Evolutionary conservation across 2,329 filamentous ascomycete genomes (phyloP), one percentile per base, ranked within the genome.

Genomic region (Pseudogymnoascus sp.): DNA sequence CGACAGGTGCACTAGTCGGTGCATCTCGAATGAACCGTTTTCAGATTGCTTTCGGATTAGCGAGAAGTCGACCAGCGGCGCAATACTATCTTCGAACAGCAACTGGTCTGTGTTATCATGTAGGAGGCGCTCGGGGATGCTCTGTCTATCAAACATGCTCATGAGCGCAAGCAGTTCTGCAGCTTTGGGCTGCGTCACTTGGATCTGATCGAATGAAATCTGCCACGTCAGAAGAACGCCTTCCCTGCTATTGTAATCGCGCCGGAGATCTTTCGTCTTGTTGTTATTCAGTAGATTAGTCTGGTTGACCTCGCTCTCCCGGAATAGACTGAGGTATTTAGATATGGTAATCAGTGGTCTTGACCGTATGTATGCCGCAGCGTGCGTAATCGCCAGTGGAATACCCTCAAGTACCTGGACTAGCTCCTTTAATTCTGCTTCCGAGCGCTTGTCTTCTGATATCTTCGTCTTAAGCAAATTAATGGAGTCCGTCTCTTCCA

Each of bases 381-480:
- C 64, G 8, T 65, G 64, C 17, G 60, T 53, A 40, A 67, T 67
- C 33, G 65, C 64, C 26, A 66, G 62, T 26, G 64, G 62, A 13
- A 67, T 17, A 31, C 63, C 42, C n/a, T 65, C 61, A 15, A 65
- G 61, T 44, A 23, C 19, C 26, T 40, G 6, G 11, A 23, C 13
- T 19, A 38, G 47, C 31, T 33, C 53, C 26, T 23, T 35, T 50
- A 53, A 11, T 28, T 35, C 36, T 33, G 31, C 26, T 26, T 53
- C 31, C 1, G 61, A 19, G 17, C 9, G 11, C 11, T 47, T 36
- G 21, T 35, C 21, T 40, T 4, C 5, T 11, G 28, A 23, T 23
- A 53, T 47, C 13, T 63, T 26, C 6, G 23, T 26, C 23, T 26
- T 26, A 26, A 26, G 6, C 23, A 26, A 26, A 26, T 3, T 6